A percentile compares a stretch with the other conserved stretches of the same genome.
Evolutionary conservation across 441 rosid genomes (phyloP).

Genomic region (Biscutella auriculata): DNA sequence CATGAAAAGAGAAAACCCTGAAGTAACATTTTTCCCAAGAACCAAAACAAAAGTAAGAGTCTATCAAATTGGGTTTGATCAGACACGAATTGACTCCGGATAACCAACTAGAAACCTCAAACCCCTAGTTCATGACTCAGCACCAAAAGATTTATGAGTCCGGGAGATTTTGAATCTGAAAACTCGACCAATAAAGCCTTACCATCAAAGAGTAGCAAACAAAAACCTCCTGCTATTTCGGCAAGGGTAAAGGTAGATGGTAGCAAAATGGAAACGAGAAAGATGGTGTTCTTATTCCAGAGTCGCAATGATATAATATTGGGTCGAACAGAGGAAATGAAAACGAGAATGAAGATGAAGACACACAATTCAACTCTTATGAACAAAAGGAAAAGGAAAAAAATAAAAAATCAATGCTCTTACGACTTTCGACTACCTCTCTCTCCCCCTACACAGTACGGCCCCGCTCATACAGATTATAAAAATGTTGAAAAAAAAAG

Average conservation of each 20-base stretch:
- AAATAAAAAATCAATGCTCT: constrained; percentile 15
- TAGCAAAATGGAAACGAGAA: not conserved
- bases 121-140: not conserved
- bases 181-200: not conserved
- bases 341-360: not conserved
- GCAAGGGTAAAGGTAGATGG: not conserved
- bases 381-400: not conserved
- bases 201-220: not conserved
- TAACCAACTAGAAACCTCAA: not conserved
- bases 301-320: not conserved
- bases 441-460: not conserved
- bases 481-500: not conserved
- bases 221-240: not conserved
- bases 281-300: not conserved
- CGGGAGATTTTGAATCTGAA: not conserved
- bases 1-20: not conserved
- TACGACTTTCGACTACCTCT: constrained; percentile 13
- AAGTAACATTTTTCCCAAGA: constrained; percentile 2
- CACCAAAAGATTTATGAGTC: not conserved
- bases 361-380: constrained; percentile 10
- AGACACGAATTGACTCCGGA: not conserved
- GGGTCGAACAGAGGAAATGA: not conserved
- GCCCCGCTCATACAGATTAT: not conserved
- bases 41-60: not conserved
- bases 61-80: not conserved